Evolutionary conservation across 2,329 filamentous ascomycete genomes (phyloP).

Genomic region (Cadophora gregata): DNA sequence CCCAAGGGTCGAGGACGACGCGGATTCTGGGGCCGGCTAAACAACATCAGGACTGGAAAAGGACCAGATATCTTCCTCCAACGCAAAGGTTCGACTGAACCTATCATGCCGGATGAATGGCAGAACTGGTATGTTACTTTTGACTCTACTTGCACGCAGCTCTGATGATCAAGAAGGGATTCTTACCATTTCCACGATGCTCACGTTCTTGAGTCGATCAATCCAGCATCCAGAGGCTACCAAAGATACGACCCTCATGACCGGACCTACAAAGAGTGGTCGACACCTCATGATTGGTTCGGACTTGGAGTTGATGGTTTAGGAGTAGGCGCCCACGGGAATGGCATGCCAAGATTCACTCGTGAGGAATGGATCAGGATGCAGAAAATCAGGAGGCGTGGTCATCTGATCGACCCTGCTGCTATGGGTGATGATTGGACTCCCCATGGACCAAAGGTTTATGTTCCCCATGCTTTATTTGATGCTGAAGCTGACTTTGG

Average conservation of each 20-base stretch:
- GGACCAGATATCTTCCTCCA: constrained; percentile 51
- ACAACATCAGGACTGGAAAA: constrained; percentile 47
- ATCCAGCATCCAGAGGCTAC: constrained; percentile 22
- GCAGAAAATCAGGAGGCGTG: constrained; percentile 11
- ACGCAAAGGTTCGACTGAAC: constrained; percentile 24
- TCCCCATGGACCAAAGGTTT: constrained; percentile 38
- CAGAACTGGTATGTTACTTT: constrained; percentile 40
- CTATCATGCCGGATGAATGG: constrained; percentile 41
- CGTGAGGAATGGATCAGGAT: constrained; percentile 33
- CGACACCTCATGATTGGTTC: constrained; percentile 30
- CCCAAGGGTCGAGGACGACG: constrained; percentile 35
- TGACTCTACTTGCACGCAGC: background rate
- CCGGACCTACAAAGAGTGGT: constrained; percentile 40
- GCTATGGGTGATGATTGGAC: constrained; percentile 40
- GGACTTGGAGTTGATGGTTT: constrained; percentile 26
- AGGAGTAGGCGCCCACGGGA: constrained; percentile 8
- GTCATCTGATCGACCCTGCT: constrained; percentile 23
- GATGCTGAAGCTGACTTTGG: constrained; percentile 7
- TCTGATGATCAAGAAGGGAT: constrained; percentile 35
- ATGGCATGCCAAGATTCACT: constrained; percentile 39
- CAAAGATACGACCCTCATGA: constrained; percentile 42
- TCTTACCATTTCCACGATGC: constrained; percentile 33
- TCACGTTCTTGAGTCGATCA: constrained; percentile 12
- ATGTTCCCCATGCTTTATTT: background rate
- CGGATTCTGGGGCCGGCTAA: constrained; percentile 41